Base-by-base conservation (phyloP, 2,329 filamentous ascomycete species). In the Epichloe sp. region DNA sequence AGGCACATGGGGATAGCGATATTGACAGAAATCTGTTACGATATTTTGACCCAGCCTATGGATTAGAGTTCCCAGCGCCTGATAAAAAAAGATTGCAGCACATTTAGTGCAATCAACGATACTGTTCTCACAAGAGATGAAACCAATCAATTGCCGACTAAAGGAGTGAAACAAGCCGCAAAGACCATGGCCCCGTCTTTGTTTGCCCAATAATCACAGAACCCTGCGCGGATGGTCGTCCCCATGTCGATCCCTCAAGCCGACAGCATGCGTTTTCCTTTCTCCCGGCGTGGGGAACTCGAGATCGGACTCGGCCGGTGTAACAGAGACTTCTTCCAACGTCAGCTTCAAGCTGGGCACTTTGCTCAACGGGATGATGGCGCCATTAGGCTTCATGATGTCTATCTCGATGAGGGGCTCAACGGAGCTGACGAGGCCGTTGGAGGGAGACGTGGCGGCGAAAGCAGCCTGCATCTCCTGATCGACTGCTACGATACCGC, bases 401-500 rank as follows among this genome's bases (percentile, higher is more conserved):
- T 52, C 47, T 47, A 47, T 43, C n/a, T 46, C 37, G 5, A 49
- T 23, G 15, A 50, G 48, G n/a, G 52, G 42, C 36, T 49, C 43
- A 5, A 52, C 31, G 5, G 49, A 49, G 23, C 26, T 37, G 37
- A 53, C 34, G 12, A 21, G 47, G n/a, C 38, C 49, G 10, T 48
- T 47, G 35, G 42, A 41, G 35, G 49, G 26, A 5, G 40, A 12
- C 5, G 36, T 41, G n/a, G 34, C 10, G 17, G 46, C 19, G 12
- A 52, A 48, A 11, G 40, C 26, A 50, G 37, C 10, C 15, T 34
- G n/a, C 14, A 46, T 47, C 12, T 44, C 19, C n/a, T 83, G 80
- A 53, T 70, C 68, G 47, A 74, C 66, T 46, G 73, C 67, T 38
- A 68, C 60, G 23, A 58, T 60, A 26, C 64, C 67, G 52, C 67